phyloP scores from a whole-genome alignment of 768 basidiomycete genomes.

The Daedaleopsis nitida region DNA sequence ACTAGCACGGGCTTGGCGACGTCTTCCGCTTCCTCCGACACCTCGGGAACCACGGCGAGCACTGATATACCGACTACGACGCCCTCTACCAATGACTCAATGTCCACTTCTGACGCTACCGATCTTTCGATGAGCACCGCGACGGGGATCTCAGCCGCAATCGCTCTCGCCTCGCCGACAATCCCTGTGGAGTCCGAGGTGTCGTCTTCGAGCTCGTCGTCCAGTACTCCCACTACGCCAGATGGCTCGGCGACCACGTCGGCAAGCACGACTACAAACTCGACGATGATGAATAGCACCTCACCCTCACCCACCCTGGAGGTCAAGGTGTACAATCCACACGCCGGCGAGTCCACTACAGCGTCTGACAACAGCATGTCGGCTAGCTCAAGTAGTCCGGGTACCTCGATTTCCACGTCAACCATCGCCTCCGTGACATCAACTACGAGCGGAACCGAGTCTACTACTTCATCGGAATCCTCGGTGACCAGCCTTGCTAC shows the following conservation, averaged over 20 bases:
- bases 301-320: background rate
- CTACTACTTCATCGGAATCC: constrained; percentile 4
- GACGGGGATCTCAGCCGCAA: background rate
- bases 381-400: background rate
- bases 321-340: constrained; percentile 18
- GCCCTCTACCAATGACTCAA: background rate
- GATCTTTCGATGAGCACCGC: background rate
- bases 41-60: too few species aligned
- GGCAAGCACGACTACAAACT: background rate
- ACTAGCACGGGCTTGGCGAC: background rate
- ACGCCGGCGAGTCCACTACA: background rate
- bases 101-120: background rate
- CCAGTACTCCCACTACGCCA: background rate
- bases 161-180: background rate
- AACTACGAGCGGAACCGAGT: background rate
- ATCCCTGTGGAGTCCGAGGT: background rate
- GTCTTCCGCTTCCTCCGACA: constrained; percentile 3
- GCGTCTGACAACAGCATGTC: background rate
- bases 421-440: background rate
- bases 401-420: background rate
- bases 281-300: background rate
- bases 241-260: background rate
- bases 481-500: background rate
- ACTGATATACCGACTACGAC: background rate
- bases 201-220: constrained; percentile 1